phyloP scores from a whole-genome alignment of 495 filamentous ascomycete genomes.

The Viridothelium virens region DNA sequence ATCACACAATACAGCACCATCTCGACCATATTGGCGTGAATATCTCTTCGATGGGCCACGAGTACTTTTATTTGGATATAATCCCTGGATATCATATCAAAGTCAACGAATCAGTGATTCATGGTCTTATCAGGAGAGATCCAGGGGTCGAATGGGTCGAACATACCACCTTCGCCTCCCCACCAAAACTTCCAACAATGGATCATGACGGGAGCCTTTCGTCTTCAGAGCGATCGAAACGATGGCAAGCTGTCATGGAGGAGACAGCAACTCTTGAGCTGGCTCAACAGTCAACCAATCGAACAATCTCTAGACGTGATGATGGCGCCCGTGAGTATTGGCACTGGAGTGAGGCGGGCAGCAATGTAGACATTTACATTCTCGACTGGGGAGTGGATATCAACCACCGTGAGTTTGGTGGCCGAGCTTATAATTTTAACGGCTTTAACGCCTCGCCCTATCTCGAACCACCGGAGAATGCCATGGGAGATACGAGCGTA shows the following conservation, averaged over 20 bases:
- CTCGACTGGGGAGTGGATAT: not conserved
- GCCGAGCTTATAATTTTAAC: conserved; percentile 1
- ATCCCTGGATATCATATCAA: not conserved
- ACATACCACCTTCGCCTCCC: not conserved
- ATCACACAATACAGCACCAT: not conserved
- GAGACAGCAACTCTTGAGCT: not conserved
- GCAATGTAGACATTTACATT: not conserved
- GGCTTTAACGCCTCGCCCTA: not conserved
- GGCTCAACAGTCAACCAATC: not conserved
- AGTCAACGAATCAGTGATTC: not conserved
- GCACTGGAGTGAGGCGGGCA: not conserved
- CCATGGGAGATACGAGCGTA: not conserved
- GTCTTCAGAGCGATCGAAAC: not conserved
- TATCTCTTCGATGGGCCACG: conserved; percentile 3
- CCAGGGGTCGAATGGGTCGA: conserved; percentile 2
- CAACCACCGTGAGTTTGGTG: not conserved
- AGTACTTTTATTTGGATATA: not conserved
- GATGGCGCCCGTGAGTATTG: not conserved
- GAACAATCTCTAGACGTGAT: not conserved
- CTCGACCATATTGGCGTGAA: not conserved
- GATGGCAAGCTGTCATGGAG: not conserved
- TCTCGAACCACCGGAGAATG: not conserved
- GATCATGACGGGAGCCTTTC: not conserved
- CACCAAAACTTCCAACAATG: not conserved
- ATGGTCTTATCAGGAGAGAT: not conserved